phyloP scores from a whole-genome alignment of 2,329 filamentous ascomycete species.

The Fusarium equiseti region DNA sequence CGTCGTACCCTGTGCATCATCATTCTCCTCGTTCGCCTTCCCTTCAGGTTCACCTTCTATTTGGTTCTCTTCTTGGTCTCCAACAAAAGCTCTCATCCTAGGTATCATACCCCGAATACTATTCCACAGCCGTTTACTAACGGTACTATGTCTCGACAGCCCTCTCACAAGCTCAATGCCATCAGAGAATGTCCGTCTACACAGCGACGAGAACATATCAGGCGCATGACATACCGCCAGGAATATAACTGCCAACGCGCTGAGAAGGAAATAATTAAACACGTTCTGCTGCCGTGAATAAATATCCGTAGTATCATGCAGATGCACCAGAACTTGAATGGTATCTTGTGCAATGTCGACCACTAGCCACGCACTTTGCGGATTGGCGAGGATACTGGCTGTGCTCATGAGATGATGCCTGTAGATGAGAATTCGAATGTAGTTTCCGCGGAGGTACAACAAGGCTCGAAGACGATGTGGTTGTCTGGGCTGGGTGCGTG shows the following conservation, averaged over 20 bases:
- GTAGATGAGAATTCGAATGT: conserved; percentile 59
- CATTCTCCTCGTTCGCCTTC: accelerated
- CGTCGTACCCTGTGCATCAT: not conserved
- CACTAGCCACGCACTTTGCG: conserved; percentile 53
- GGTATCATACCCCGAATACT: conserved; percentile 53
- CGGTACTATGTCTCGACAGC: conserved; percentile 50
- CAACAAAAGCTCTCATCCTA: conserved; percentile 47
- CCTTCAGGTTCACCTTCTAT: not conserved
- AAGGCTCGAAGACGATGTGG: conserved; percentile 58
- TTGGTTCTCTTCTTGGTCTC: conserved; percentile 12
- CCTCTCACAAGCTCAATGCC: conserved; percentile 51
- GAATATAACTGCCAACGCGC: conserved; percentile 48
- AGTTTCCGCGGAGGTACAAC: conserved; percentile 59
- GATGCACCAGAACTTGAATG: conserved; percentile 47
- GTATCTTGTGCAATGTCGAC: conserved; percentile 51
- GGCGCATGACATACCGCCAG: conserved; percentile 60
- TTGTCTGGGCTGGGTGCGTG: conserved; percentile 50
- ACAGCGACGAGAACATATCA: conserved; percentile 54
- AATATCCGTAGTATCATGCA: conserved; percentile 47
- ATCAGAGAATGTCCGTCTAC: conserved; percentile 50
- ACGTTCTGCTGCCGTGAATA: conserved; percentile 47
- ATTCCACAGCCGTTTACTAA: conserved; percentile 53
- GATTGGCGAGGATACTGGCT: conserved; percentile 53
- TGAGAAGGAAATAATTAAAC: conserved; percentile 50
- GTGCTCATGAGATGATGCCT: conserved; percentile 57